Base-by-base conservation (phyloP, 2,329 filamentous ascomycete species). In the Trichoderma asperellum region DNA sequence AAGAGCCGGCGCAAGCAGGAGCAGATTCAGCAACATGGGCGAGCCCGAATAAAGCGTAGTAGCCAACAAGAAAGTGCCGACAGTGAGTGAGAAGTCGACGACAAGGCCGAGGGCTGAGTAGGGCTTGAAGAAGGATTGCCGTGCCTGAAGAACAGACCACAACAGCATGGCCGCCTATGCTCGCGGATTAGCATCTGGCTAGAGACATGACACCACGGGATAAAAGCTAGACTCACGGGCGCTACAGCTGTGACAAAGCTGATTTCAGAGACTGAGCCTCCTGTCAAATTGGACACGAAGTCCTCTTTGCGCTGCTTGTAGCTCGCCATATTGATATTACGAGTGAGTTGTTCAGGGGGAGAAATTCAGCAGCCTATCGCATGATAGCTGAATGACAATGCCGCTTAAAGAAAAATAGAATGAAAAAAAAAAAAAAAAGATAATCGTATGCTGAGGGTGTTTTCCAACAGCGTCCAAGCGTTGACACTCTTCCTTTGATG, bases 231-330 rank as follows among this genome's bases (percentile, higher is more conserved):
- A 72, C 76, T 71, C 87, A 97, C 96, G 77, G 94, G 90, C 77
- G 93, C 93, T 72, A 97, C 91, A 60, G 92, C 87, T 59, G 92
- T 93, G 74, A 98, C 92, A 75, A 88, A 87, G 79, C 94, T 95
- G 82, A 99, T 94, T 79, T 99, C 96, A 74, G 86, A 83, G 71
- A 97, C 89, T 37, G 89, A 87, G 70, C 96, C 93, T 52, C 96
- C 96, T 7, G 91, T 90, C 35, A 97, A 88, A 79, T 94, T 92
- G 67, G 95, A 97, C 76, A 99, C 96, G 79, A 97, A 97, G 77
- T 93, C 93, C 84, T 97, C 94, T 83, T 99, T 99, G 74, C 91
- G 86, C 76, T 91, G 88, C 82, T 97, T 99, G 84, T 97, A 97
- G 81, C 86, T 90, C 70, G 80, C 80, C 40, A 77, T 60, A 73